A percentile compares a stretch with the other conserved stretches of the same genome.
Evolutionary conservation across 2,329 filamentous ascomycete genomes (phyloP).

Genomic region (Pseudocercospora ulei): DNA sequence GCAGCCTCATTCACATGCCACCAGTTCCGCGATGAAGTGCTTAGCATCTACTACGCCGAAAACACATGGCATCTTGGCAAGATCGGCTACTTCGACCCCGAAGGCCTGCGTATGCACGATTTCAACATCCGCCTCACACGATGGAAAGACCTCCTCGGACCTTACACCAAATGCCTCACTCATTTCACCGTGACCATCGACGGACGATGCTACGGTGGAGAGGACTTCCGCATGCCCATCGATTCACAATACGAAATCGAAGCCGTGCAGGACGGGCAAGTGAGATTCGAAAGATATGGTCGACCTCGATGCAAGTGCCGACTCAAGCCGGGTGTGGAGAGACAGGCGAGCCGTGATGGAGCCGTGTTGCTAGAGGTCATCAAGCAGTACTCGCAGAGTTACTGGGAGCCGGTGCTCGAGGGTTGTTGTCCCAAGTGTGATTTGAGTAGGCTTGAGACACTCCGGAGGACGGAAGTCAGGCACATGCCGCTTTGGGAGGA

Average conservation of each 20-base stretch:
- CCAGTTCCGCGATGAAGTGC: conserved; percentile 17
- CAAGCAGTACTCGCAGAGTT: conserved; percentile 18
- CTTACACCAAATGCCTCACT: conserved; percentile 9
- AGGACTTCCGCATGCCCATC: conserved; percentile 13
- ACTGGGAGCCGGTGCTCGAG: conserved; percentile 19
- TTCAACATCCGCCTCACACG: conserved; percentile 17
- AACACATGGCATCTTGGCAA: conserved; percentile 22
- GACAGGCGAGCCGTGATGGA: conserved; percentile 17
- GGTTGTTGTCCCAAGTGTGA: conserved; percentile 18
- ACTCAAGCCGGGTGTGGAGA: conserved; percentile 17
- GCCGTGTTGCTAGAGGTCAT: conserved; percentile 20
- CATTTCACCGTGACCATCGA: conserved; percentile 19
- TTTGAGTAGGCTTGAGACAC: conserved; percentile 16
- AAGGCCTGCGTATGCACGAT: conserved; percentile 18
- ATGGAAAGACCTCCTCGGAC: conserved; percentile 17
- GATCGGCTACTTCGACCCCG: conserved; percentile 18
- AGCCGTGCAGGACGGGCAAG: conserved; percentile 10
- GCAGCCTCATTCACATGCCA: conserved; percentile 18
- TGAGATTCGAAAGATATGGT: conserved; percentile 21
- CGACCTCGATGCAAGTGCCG: conserved; percentile 17
- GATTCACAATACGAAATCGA: conserved; percentile 18
- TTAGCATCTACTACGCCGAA: conserved; percentile 22
- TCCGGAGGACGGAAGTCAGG: conserved; percentile 11
- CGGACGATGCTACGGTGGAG: conserved; percentile 20
- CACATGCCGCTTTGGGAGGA: conserved; percentile 20